These are phyloP conservation scores for Cryoendolithus antarcticus DNA, from an alignment of 2,329 filamentous ascomycete species.

Conservation along the genomic window DNA sequence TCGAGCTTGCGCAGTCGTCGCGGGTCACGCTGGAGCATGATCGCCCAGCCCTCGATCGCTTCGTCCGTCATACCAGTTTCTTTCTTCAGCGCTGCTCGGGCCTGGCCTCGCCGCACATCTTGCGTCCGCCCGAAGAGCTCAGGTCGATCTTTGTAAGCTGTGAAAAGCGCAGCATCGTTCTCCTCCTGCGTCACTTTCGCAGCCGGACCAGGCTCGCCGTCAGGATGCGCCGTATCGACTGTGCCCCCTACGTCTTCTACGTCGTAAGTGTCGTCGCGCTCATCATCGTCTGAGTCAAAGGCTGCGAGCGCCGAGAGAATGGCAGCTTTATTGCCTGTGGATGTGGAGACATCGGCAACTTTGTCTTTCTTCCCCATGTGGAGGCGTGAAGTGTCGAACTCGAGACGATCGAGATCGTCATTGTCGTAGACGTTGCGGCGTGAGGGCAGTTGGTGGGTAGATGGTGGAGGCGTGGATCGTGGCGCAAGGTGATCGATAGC, in stretches of 20 bases:
- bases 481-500: slow-evolving; percentile 38
- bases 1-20: slow-evolving; percentile 58
- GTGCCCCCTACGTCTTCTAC: slow-evolving; percentile 81
- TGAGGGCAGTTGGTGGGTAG: slow-evolving; percentile 31
- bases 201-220: slow-evolving; percentile 40
- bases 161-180: slow-evolving; percentile 63
- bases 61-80: slow-evolving; percentile 88
- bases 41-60: slow-evolving; percentile 82
- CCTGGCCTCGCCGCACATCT: slow-evolving; percentile 51
- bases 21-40: slow-evolving; percentile 69
- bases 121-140: slow-evolving; percentile 60
- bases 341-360: slow-evolving; percentile 22
- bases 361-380: slow-evolving; percentile 63
- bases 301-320: slow-evolving; percentile 78
- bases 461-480: slow-evolving; percentile 41
- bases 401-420: slow-evolving; percentile 65
- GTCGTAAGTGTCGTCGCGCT: slow-evolving; percentile 94
- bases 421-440: slow-evolving; percentile 68
- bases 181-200: slow-evolving; percentile 18
- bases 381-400: slow-evolving; percentile 52
- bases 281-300: slow-evolving; percentile 91
- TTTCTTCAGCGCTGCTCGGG: slow-evolving; percentile 52
- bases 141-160: slow-evolving; percentile 52
- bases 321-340: slow-evolving; percentile 57
- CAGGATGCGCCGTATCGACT: slow-evolving; percentile 50